Evolutionary conservation across 176 grass and related monocot genomes (phyloP).

Genomic region (Paspalum vaginatum): DNA sequence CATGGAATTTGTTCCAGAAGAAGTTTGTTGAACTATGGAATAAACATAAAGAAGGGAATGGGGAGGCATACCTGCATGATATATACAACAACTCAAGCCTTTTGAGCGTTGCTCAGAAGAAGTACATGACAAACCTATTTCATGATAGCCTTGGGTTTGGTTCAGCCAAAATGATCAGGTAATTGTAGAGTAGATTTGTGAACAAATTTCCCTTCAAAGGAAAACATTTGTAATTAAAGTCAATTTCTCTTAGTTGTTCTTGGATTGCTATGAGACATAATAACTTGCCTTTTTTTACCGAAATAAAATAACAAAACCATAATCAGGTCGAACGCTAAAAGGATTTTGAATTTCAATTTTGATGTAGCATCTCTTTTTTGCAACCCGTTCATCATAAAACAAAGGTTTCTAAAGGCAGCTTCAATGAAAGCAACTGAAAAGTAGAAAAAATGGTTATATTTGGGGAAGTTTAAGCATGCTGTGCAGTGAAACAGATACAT

Average conservation of each 20-base stretch:
- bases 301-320: neutral
- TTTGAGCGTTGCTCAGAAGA: slow-evolving; percentile 61
- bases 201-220: neutral
- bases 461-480: neutral
- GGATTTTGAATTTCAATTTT: neutral
- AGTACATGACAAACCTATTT: slow-evolving; percentile 78
- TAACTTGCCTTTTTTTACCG: slow-evolving; percentile 4
- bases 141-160: slow-evolving; percentile 97
- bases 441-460: neutral
- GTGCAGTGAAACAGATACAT: neutral
- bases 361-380: neutral
- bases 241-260: neutral
- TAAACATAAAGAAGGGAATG: slow-evolving; percentile 77
- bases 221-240: neutral
- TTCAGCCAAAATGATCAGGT: slow-evolving; percentile 99
- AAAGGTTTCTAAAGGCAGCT: neutral
- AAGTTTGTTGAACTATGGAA: slow-evolving; percentile 85
- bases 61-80: slow-evolving; percentile 68
- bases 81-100: slow-evolving; percentile 80
- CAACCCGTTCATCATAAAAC: neutral
- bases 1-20: slow-evolving; percentile 71
- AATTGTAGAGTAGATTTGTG: slow-evolving; percentile 1
- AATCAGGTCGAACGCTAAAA: neutral
- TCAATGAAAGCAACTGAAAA: neutral
- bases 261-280: neutral